phyloP scores from a whole-genome alignment of 176 grass and related monocot genomes.

The Urochloa ruziziensis region DNA sequence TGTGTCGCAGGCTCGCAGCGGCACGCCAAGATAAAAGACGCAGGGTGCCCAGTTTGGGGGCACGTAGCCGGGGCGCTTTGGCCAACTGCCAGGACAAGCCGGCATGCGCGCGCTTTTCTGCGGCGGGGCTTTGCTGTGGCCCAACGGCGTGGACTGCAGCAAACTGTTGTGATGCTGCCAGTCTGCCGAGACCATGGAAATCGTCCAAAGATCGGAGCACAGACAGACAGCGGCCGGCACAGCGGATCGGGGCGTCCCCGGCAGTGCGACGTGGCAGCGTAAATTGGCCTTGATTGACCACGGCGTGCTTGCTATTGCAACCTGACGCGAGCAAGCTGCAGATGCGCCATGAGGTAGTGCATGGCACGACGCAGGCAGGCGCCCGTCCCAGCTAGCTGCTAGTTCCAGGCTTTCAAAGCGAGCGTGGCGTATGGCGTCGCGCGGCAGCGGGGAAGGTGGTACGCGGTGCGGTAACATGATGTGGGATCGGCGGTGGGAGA shows the following conservation, averaged over 20 bases:
- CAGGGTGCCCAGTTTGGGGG: slow-evolving; percentile 1
- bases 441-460: not conserved
- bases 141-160: not conserved
- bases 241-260: not conserved
- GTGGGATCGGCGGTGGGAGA: not conserved
- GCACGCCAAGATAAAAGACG: not conserved
- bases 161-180: not conserved
- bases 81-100: slow-evolving; percentile 20
- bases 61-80: slow-evolving; percentile 15
- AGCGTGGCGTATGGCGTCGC: no score
- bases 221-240: no score
- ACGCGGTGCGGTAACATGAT: not conserved
- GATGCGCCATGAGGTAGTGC: not conserved
- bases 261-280: slow-evolving; percentile 5
- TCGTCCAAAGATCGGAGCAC: no score
- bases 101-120: not conserved
- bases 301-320: not conserved
- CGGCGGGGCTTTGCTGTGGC: not conserved
- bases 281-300: not conserved
- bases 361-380: not conserved
- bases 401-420: not conserved
- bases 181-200: not conserved
- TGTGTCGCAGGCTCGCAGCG: not conserved
- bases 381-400: not conserved
- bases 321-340: no score